Evolutionary conservation across 345 rosid genomes (phyloP).

Genomic region (Gossypium raimondii): DNA sequence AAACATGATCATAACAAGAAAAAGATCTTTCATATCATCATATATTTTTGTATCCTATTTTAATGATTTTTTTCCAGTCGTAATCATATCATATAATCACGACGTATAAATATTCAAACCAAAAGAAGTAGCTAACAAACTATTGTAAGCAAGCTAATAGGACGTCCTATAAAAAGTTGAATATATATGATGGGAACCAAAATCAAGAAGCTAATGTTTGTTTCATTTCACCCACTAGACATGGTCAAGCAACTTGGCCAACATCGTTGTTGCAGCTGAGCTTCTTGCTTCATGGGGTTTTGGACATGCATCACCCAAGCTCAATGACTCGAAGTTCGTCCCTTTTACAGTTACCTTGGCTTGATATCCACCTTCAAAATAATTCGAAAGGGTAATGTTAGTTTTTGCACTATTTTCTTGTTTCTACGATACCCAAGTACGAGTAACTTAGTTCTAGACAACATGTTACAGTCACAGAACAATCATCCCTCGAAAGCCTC

Average conservation of each 20-base stretch:
- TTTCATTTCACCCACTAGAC: not conserved
- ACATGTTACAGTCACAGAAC: not conserved
- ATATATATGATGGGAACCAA: not conserved
- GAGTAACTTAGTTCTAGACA: not conserved
- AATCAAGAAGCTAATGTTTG: not conserved
- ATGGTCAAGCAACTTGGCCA: conserved; percentile 26
- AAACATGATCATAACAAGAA: too few species aligned
- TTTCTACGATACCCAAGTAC: not conserved
- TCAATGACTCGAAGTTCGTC: conserved; percentile 24
- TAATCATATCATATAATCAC: too few species aligned
- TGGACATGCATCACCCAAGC: conserved; percentile 25
- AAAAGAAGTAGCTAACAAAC: too few species aligned
- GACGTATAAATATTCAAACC: too few species aligned
- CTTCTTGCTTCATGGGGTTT: conserved; percentile 53
- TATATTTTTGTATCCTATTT: too few species aligned
- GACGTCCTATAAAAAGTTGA: not conserved
- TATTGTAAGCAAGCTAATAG: not conserved
- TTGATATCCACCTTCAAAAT: conserved; percentile 48
- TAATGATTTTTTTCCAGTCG: too few species aligned
- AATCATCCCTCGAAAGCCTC: not conserved
- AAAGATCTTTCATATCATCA: too few species aligned
- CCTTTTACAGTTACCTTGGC: conserved; percentile 48
- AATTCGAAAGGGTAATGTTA: not conserved
- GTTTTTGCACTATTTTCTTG: not conserved
- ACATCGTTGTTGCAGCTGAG: conserved; percentile 50